Conservation (phyloP, 225 moss, liverwort and hornwort species). For the Takakia lepidozioides region DNA sequence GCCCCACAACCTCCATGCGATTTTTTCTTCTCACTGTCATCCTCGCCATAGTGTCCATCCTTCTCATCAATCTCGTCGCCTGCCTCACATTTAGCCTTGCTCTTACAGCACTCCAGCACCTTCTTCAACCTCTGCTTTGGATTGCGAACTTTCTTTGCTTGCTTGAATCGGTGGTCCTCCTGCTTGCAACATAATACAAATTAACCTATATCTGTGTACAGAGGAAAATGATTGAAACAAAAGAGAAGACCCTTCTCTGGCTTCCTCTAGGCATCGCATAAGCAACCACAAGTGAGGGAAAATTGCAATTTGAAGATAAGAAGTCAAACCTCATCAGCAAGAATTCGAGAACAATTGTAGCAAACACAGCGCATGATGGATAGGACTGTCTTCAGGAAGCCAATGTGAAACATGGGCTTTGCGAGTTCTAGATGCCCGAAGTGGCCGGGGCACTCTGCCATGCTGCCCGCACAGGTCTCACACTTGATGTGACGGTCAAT, state of each 20-base stretch:
- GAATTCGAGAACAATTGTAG: constrained; percentile 82
- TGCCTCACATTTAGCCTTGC: constrained; percentile 86
- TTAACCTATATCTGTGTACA: too few relatives aligned
- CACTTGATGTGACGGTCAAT: constrained; percentile 98
- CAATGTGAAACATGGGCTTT: constrained; percentile 99
- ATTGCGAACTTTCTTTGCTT: constrained; percentile 92
- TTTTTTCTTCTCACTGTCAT: constrained; percentile 80
- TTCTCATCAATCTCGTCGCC: constrained; percentile 87
- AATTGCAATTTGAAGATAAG: too few relatives aligned
- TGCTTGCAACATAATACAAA: too few relatives aligned
- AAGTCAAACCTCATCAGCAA: constrained; percentile 80
- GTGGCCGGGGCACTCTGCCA: constrained; percentile 99
- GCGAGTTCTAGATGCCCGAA: constrained; percentile 98
- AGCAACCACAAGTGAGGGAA: neutral
- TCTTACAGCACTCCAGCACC: constrained; percentile 97
- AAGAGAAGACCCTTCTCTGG: too few relatives aligned
- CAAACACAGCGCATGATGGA: constrained; percentile 94
- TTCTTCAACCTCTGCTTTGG: constrained; percentile 97
- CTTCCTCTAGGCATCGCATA: neutral
- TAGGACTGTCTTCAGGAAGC: constrained; percentile 89
- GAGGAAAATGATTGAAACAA: too few relatives aligned
- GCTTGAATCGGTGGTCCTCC: constrained; percentile 94
- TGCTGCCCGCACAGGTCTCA: constrained; percentile 93
- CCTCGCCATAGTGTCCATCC: constrained; percentile 50
- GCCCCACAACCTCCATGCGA: constrained; percentile 98